Evolutionary conservation across 1,139 yeast species (phyloP), one percentile per base, ranked within the genome.

Genomic region (Geotrichum histeridarum): DNA sequence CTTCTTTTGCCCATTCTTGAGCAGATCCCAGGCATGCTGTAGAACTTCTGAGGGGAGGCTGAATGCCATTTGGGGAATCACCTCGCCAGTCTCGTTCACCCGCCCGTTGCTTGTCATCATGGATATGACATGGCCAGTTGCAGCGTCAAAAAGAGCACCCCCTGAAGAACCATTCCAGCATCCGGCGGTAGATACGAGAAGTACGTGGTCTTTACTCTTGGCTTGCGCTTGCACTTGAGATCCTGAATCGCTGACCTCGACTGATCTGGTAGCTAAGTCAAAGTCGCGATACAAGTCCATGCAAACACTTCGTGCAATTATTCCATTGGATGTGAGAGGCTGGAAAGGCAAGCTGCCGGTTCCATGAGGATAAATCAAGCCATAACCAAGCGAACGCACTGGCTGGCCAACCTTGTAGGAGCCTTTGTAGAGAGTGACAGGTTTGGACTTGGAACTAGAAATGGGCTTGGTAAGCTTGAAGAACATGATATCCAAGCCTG

Each of bases 151-250:
- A 2, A 83, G 65, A 0, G 84, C 88, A 0, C 91, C 91, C 0
- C 91, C 91, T 0, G 86, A 81, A 1, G 89, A 83, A 0, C 91
- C 91, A 62, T 84, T 83, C 88, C 89, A 84, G 67, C 89, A 84
- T 9, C 82, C 76, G 0, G 87, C 77, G 0, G 86, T 77, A 0
- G 82, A 73, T 0, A 83, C 69, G 1, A 82, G 61, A 68, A 84
- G 65, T 0, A 77, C 71, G 0, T 72, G 69, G 2, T 61, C 51
- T 7, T 42, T 44, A 9, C n/a, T 33, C 38, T n/a, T 5, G 31
- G 12, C 17, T n/a, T 53, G 45, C 2, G 51, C 42, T 6, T 51
- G 6, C 8, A 17, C 15, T 33, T 8, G 51, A 14, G 54, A 56
- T 4, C 50, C 51, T 11, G 50, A 50, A 5, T 50, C 14, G 22